Base-by-base conservation (phyloP, 129 eudicot species). In the Mikania micrantha region DNA sequence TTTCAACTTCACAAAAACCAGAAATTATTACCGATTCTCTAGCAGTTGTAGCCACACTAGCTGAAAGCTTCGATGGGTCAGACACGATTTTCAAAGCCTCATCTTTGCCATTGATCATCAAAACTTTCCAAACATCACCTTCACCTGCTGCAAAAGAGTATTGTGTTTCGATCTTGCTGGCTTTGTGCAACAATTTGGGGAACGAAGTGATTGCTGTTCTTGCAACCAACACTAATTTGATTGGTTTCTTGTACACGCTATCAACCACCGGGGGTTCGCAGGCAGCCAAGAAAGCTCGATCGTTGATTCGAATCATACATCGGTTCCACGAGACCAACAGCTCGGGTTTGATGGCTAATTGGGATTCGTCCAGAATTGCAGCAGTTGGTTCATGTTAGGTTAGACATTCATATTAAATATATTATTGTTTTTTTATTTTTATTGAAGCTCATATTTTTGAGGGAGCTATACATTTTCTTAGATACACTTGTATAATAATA, bases 41-140 rank as follows among this genome's bases (percentile, higher is more conserved):
- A 54, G 96, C 89, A 0, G 87, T 92, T 39, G 68, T 92, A 3
- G 78, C 98, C 28, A 80, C 85, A 21, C 63, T 88, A 39, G 84
- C 91, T 0, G 95, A 92, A 41, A 84, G 79, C 29, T 39, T 71
- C 7, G 96, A 88, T 4, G 98, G 96, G 32, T 85, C 91, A 0
- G 61, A 72, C 29, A 61, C 74, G 22, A 83, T 88, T 9, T 39
- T 86, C 11, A 76, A 73, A 2, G 66, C 78, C 1, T 78, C 85
- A 2, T 79, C 70, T 5, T 52, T 88, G 25, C 58, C 87, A 1
- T 17, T 72, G 1, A 35, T 84, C 0, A 34, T 84, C 34, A 53
- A 69, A 39, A 63, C 70, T 5, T 38, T 92, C 0, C 74, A 73
- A 25, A 54, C 82, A 1, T 74, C 83, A 0, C 69, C 67, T 13